Evolutionary conservation across 2,329 filamentous ascomycete species (phyloP).

Genomic region (Apiospora koreana): DNA sequence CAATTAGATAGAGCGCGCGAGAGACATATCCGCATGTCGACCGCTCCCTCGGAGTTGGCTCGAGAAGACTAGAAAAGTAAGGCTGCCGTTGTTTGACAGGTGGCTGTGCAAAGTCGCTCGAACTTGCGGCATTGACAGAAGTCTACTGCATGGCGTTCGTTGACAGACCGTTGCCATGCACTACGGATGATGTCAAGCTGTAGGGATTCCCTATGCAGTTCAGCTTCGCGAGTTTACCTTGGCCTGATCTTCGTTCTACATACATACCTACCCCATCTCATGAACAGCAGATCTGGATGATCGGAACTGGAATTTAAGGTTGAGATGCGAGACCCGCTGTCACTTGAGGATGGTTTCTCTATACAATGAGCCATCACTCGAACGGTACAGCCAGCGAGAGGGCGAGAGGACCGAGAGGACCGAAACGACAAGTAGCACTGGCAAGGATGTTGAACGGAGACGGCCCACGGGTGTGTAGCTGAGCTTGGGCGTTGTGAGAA

Average conservation of each 20-base stretch:
- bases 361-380: not conserved
- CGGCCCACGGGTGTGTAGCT: not conserved
- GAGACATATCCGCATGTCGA: not conserved
- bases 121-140: not conserved
- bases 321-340: not conserved
- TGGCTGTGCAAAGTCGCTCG: not conserved
- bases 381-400: not conserved
- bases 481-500: not conserved
- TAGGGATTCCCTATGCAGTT: not conserved
- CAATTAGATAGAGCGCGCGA: not conserved
- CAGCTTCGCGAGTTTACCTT: not conserved
- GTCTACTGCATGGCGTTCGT: not conserved
- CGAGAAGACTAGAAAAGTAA: not conserved
- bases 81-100: not conserved
- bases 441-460: not conserved
- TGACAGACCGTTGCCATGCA: not conserved
- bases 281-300: not conserved
- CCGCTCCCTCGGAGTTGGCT: not conserved
- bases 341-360: not conserved
- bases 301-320: not conserved
- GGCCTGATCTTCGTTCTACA: not conserved
- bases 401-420: not conserved
- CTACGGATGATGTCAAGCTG: not conserved
- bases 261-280: not conserved
- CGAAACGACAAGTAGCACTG: not conserved